These are phyloP conservation scores for Talaromyces wortmannii DNA, from an alignment of 495 filamentous ascomycete genomes.

Conservation along the genomic window DNA sequence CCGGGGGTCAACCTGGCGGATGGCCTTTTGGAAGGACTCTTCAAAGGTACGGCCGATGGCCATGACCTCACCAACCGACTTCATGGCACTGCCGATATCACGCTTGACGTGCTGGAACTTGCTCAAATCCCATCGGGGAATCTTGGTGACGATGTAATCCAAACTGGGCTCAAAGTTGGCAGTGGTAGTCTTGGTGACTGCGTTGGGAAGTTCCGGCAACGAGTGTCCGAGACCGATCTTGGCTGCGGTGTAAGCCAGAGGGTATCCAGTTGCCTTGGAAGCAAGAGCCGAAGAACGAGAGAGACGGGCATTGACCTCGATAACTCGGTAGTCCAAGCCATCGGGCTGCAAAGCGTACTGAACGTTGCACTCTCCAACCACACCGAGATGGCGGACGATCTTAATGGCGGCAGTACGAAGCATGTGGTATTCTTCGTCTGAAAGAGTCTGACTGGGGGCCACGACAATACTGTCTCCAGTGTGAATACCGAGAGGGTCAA, in stretches of 20 bases:
- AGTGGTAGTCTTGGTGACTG: slow-evolving; percentile 96
- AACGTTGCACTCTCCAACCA: slow-evolving; percentile 97
- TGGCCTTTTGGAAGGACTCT: slow-evolving; percentile 98
- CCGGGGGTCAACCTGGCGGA: slow-evolving; percentile 88
- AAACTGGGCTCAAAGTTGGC: slow-evolving; percentile 97
- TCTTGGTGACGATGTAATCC: slow-evolving; percentile 97
- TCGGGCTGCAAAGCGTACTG: slow-evolving; percentile 95
- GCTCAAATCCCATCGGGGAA: slow-evolving; percentile 92
- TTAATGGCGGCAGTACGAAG: slow-evolving; percentile 93
- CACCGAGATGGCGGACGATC: slow-evolving; percentile 90
- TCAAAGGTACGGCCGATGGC: slow-evolving; percentile 97
- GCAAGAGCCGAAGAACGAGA: slow-evolving; percentile 96
- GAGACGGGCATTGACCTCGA: slow-evolving; percentile 96
- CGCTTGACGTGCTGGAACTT: slow-evolving; percentile 99
- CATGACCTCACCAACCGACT: slow-evolving; percentile 98
- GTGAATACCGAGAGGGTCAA: slow-evolving; percentile 92
- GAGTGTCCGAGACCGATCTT: slow-evolving; percentile 96
- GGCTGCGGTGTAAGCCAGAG: slow-evolving; percentile 91
- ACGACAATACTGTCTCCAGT: slow-evolving; percentile 97
- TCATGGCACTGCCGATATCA: slow-evolving; percentile 96
- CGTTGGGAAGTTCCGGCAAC: slow-evolving; percentile 90
- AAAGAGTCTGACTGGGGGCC: slow-evolving; percentile 89
- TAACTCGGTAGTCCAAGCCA: slow-evolving; percentile 92
- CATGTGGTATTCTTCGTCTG: slow-evolving; percentile 98
- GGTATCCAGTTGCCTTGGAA: slow-evolving; percentile 96